Conservation (phyloP, 2,329 filamentous ascomycete genomes). For the Penicillium sp. region DNA sequence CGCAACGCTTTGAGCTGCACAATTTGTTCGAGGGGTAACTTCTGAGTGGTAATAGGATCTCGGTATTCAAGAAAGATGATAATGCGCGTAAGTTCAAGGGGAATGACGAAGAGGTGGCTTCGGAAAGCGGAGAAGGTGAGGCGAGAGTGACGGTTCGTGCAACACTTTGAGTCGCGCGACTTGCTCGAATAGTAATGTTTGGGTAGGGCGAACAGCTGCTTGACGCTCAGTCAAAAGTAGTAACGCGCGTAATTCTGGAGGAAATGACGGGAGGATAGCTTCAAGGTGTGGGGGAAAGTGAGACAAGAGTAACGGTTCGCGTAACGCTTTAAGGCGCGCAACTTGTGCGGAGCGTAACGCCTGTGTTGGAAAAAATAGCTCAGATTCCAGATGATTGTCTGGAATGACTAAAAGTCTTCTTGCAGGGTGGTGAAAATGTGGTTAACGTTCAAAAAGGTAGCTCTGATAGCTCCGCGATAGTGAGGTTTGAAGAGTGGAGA, state of each 20-base stretch:
- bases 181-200: conserved; percentile 13
- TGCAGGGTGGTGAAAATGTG: no score
- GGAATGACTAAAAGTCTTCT: no score
- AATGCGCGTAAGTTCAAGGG: no score
- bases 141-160: conserved; percentile 6
- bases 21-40: conserved; percentile 16
- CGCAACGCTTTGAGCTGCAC: conserved; percentile 19
- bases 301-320: conserved; percentile 4
- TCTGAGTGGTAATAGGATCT: no score
- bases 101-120: conserved; percentile 3
- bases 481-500: conserved; percentile 31
- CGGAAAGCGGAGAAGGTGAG: background rate
- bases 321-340: conserved; percentile 19
- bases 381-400: no score
- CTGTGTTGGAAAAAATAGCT: no score
- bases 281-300: conserved; percentile 1
- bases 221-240: no score
- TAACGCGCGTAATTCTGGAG: no score
- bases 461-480: conserved; percentile 23
- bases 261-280: conserved; percentile 1
- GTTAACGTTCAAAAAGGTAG: conserved; percentile 9
- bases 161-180: conserved; percentile 19
- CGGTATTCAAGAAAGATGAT: no score
- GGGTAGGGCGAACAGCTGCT: no score
- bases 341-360: conserved; percentile 15